Evolutionary conservation across 2,329 filamentous ascomycete species (phyloP).

Genomic region (Botrytis hyacinthi): DNA sequence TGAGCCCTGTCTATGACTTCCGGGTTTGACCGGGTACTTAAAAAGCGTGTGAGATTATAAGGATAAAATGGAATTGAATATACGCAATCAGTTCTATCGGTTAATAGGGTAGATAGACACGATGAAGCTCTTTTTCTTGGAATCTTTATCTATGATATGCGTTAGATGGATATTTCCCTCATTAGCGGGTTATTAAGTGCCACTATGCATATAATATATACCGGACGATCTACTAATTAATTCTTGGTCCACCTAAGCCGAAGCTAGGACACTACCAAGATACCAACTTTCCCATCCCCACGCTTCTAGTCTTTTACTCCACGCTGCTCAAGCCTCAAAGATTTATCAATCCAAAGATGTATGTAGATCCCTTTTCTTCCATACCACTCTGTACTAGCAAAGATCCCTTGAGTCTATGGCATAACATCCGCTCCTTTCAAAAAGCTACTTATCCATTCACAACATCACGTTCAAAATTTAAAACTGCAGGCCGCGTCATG

Average conservation of each 20-base stretch:
- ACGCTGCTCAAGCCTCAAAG: background rate
- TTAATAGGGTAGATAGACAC: no score
- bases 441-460: background rate
- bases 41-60: background rate
- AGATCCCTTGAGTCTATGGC: background rate
- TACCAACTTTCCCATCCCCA: background rate
- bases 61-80: background rate
- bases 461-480: background rate
- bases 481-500: constrained; percentile 3
- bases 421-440: background rate
- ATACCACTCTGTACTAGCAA: background rate
- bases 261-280: background rate
- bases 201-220: background rate
- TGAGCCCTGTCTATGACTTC: background rate
- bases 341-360: background rate
- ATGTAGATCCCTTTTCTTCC: background rate
- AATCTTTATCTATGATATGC: background rate
- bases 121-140: background rate
- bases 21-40: background rate
- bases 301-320: background rate
- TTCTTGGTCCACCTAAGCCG: background rate
- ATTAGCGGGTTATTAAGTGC: background rate
- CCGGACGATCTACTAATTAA: background rate
- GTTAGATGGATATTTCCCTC: background rate
- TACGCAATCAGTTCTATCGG: background rate